Conservation (phyloP, 371 early-diverging fungal genomes). For the Mortierella sp. region DNA sequence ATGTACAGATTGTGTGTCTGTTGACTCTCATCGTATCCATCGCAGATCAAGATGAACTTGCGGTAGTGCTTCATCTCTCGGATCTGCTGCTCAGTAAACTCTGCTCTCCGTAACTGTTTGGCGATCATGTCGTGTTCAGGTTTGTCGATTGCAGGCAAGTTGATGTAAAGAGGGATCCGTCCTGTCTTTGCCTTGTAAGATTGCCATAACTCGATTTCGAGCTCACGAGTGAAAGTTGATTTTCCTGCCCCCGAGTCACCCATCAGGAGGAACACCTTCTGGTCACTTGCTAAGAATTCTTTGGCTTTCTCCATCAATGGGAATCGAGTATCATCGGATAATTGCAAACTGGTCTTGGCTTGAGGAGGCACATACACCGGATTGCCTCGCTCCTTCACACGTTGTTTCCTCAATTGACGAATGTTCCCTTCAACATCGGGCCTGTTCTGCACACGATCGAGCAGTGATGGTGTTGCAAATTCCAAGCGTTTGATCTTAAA, state of each 20-base stretch:
- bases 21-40: constrained; percentile 9
- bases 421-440: background rate
- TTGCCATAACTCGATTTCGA: constrained; percentile 4
- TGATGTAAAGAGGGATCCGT: constrained; percentile 5
- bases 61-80: constrained; percentile 1
- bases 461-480: background rate
- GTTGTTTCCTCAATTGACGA: background rate
- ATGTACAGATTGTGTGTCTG: constrained; percentile 1
- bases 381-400: constrained; percentile 2
- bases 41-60: constrained; percentile 2
- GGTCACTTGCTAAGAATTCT: background rate
- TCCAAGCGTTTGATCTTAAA: background rate
- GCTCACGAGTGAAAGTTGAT: constrained; percentile 13
- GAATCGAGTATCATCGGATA: background rate
- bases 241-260: constrained; percentile 22
- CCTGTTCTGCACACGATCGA: constrained; percentile 10
- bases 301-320: constrained; percentile 1
- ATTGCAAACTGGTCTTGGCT: constrained; percentile 2
- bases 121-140: constrained; percentile 6
- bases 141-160: constrained; percentile 3
- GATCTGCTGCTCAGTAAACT: background rate
- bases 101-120: background rate
- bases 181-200: background rate
- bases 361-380: constrained; percentile 2
- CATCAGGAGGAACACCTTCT: constrained; percentile 10